Base-by-base conservation (phyloP, 345 rosid genomes). In the Salix brachista region DNA sequence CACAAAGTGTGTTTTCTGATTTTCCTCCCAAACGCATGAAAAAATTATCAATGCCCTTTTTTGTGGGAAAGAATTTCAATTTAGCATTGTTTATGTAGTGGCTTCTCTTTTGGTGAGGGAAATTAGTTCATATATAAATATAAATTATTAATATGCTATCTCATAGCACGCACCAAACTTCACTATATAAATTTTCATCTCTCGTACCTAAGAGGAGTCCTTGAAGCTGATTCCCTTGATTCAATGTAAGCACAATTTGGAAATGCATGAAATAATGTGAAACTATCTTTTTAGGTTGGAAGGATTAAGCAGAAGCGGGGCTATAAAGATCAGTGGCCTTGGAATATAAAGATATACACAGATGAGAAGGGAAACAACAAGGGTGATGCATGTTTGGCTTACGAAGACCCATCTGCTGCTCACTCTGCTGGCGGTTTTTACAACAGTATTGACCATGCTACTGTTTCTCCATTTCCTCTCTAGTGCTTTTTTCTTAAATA, bases 251-350 rank as follows among this genome's bases (percentile, higher is more conserved):
- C 10, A 52, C 10, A 52, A 52, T 19, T 7, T n/a, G 26, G 68
- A 34, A 42, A 34, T 36, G 26, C 18, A 66, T 74, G 34, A 0
- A 64, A 60, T 73, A 67, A 41, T 64, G 18, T 37, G 76, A 62
- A 62, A 65, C 42, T 23, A 1, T 21, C 4, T n/a, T 64, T 73
- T 32, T 85, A 96, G 99, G 97, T 96, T 83, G 95, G 93, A 83
- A 87, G 94, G 88, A 89, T 96, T 75, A 96, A 96, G 89, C 98
- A 96, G 83, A 96, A 96, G 88, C 85, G 97, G 64, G 99, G 99
- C 26, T 94, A 87, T 81, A 96, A 94, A 83, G 98, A 94, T 86
- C 97, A 96, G 70, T 94, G 98, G 99, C 98, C 98, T 2, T 96
- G 91, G 88, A 96, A 96, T 75, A 89, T 96, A 79, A 96, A 94